Evolutionary conservation across 768 basidiomycete genomes (phyloP), one percentile per base, ranked within the genome.

Genomic region (Lyophyllum atratum): DNA sequence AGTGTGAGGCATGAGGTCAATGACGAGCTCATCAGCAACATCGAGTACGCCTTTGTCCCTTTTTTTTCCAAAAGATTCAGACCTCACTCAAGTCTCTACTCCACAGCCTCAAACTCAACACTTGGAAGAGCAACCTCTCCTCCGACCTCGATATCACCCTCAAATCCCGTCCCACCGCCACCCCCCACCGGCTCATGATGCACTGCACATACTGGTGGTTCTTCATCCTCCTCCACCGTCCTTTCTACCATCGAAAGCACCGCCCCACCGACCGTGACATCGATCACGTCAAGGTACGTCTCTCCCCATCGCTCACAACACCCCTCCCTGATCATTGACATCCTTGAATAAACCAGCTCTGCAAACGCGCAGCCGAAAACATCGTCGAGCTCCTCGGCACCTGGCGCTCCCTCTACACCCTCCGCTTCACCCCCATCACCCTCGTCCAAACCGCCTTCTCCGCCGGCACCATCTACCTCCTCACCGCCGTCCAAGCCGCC

Each of bases 131-230:
- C 15, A 60, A 65, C 11, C 66, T 82, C 4, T 59, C 78, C 3
- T 71, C 77, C 2, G 82, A 84, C 58, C 72, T 84, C 31, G 78
- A 83, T 48, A 73, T 84, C 28, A 83, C 80, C 0, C 70, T 74
- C 48, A 76, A 79, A 34, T 80, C 75, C 29, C 75, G 78, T 8
- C 68, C 73, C 8, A 79, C 76, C 10, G 76, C 82, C 11, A 78
- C 80, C 0, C 83, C 83, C 0, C 84, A 85, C 55, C 73, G 80
- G 25, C 68, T 86, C 26, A 81, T 81, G 76, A 71, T 85, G 56
- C 83, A 86, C 58, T 70, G 81, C 26, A 72, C 78, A 10, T 84
- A 82, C 64, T 81, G 82, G 76, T 85, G 84, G 80, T 68, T 80
- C 17, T 78, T 81, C 59, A 83, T 87, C 31, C 76, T 87, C 17